phyloP scores from a whole-genome alignment of 208 protist species.

The Leishmania martiniquensis region DNA sequence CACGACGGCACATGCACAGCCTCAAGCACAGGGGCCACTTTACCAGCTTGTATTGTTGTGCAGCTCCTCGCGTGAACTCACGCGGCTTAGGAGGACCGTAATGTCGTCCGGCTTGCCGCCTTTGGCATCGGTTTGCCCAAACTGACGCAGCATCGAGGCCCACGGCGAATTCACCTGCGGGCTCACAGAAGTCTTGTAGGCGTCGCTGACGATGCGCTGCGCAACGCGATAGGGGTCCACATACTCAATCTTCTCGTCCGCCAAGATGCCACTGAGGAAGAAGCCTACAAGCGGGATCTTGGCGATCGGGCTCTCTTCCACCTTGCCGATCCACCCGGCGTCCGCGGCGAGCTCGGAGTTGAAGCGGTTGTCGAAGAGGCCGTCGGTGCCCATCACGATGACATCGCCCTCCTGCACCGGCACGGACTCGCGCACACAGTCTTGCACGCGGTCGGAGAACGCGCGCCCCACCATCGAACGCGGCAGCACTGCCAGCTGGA shows the following conservation, averaged over 20 bases:
- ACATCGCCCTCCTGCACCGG: conserved; percentile 91
- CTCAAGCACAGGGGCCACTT: neutral
- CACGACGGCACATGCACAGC: neutral
- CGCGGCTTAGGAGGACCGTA: conserved; percentile 86
- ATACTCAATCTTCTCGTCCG: conserved; percentile 76
- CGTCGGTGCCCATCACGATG: conserved; percentile 92
- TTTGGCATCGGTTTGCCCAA: conserved; percentile 65
- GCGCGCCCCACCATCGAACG: conserved; percentile 63
- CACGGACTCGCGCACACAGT: conserved; percentile 76
- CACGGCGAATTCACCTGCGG: conserved; percentile 81
- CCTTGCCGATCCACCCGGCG: conserved; percentile 82
- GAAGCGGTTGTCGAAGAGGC: conserved; percentile 95
- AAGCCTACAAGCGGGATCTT: conserved; percentile 83
- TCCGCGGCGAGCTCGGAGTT: conserved; percentile 80
- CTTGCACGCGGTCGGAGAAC: conserved; percentile 68
- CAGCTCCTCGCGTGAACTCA: conserved; percentile 82
- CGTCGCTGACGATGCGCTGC: conserved; percentile 83
- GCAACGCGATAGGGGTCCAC: conserved; percentile 89
- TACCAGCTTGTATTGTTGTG: conserved; percentile 67
- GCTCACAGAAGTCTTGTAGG: conserved; percentile 76
- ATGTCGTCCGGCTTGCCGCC: conserved; percentile 93
- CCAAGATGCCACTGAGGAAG: conserved; percentile 70
- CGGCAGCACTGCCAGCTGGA: conserved; percentile 90
- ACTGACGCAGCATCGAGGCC: conserved; percentile 81
- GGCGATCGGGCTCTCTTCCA: conserved; percentile 58